Evolutionary conservation across 2,329 filamentous ascomycete species (phyloP).

Genomic region (Phialemoniopsis sp.): DNA sequence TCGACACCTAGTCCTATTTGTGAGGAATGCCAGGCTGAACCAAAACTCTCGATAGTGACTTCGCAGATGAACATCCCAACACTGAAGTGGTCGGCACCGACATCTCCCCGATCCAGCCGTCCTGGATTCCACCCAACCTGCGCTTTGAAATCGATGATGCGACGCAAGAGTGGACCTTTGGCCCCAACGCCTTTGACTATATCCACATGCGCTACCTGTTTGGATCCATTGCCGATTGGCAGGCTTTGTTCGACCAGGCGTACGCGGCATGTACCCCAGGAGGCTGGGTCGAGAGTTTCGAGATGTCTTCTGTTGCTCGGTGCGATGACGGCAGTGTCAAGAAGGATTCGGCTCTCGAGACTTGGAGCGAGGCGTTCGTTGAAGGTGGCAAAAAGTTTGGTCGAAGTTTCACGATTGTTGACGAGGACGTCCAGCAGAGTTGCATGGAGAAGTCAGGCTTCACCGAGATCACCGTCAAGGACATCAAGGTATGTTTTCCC

Average conservation of each 20-base stretch:
- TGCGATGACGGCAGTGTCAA: slow-evolving; percentile 17
- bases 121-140: slow-evolving; percentile 52
- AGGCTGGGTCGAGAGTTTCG: slow-evolving; percentile 31
- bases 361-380: slow-evolving; percentile 27
- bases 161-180: slow-evolving; percentile 13
- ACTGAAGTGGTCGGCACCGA: slow-evolving; percentile 46
- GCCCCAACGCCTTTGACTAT: slow-evolving; percentile 14
- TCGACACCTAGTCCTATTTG: too few species aligned
- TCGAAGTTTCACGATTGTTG: slow-evolving; percentile 6
- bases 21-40: too few species aligned
- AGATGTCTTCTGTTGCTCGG: slow-evolving; percentile 9
- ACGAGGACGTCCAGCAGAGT: slow-evolving; percentile 30
- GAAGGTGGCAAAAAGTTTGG: slow-evolving; percentile 10
- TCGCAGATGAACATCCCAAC: slow-evolving; percentile 35
- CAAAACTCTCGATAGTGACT: too few species aligned
- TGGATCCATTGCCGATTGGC: slow-evolving; percentile 18
- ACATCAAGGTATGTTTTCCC: slow-evolving; percentile 10
- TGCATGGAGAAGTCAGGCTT: slow-evolving; percentile 21
- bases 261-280: slow-evolving; percentile 37
- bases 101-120: slow-evolving; percentile 52
- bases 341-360: slow-evolving; percentile 17
- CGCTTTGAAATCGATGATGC: slow-evolving; percentile 55
- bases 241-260: slow-evolving; percentile 11
- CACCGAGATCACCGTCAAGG: slow-evolving; percentile 12
- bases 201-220: slow-evolving; percentile 19